Base-by-base conservation (phyloP, 305 asterid genomes). In the Petunia hybrid region DNA sequence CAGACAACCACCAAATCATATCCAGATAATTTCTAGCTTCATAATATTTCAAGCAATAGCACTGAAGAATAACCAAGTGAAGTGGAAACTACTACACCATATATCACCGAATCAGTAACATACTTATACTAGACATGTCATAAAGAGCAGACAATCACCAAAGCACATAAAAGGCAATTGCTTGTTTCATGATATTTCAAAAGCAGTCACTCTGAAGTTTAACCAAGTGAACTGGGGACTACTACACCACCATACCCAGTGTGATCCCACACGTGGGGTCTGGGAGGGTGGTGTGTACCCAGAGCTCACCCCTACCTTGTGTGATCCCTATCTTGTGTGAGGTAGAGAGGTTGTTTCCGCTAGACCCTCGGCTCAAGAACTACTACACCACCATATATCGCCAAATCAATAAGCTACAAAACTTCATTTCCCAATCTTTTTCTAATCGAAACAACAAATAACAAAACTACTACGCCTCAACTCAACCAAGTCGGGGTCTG, bases 171-270 rank as follows among this genome's bases (percentile, higher is more conserved):
- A 70, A 31, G 60, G 31, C 31, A 70, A 10, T 46, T 22, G 22
- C 45, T 55, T 42, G 41, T 70, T 66, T 31, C 77, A 70, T 70
- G 60, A 70, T 22, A 70, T 70, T 22, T 46, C 77, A 70, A 69
- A 40, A 4, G 63, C 14, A 5, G 9, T n/a, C n/a, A n/a, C 14
- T 42, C 55, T 69, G 35, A 16, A 22, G 41, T 16, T 31, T 8
- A 46, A 70, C 77, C 3, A 70, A 45, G n/a, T 70, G 40, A 69
- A 69, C 57, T 22, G 10, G 46, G 10, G 9, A 36, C 22, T 46
- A 46, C 59, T 31, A 2, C 57, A 1, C 57, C 3, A 4, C 57
- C 57, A 12, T 0, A 0, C 1, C 57, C 57, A 9, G n/a, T 51
- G n/a, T n/a, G n/a, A n/a, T n/a, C n/a, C n/a, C n/a, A n/a, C n/a